Conservation (phyloP, 1,139 yeast species). For the Candida sp. region DNA sequence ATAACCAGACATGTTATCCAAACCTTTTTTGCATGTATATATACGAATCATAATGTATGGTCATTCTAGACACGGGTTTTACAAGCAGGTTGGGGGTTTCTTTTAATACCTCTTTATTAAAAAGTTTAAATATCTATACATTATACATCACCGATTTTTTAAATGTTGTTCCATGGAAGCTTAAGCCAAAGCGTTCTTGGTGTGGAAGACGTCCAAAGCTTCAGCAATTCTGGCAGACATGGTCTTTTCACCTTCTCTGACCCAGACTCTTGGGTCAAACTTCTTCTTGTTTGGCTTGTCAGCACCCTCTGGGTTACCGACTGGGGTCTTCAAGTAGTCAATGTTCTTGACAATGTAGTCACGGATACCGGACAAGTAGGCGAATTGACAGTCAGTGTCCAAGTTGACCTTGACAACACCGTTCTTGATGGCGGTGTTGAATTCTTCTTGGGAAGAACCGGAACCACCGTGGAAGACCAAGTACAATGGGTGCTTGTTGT, state of each 20-base stretch:
- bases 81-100: too few species aligned
- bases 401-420: slow-evolving; percentile 99
- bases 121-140: not conserved
- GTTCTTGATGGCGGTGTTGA: slow-evolving; percentile 84
- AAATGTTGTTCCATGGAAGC: not conserved
- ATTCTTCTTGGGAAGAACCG: slow-evolving; percentile 93
- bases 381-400: slow-evolving; percentile 99
- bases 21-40: not conserved
- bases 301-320: slow-evolving; percentile 99
- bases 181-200: slow-evolving; percentile 41
- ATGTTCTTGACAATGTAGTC: slow-evolving; percentile 96
- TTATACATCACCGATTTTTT: not conserved
- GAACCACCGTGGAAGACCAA: slow-evolving; percentile 99
- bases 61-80: too few species aligned
- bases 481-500: slow-evolving; percentile 78
- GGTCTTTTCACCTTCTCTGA: slow-evolving; percentile 99
- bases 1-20: not conserved
- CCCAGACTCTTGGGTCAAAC: slow-evolving; percentile 99
- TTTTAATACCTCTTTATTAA: too few species aligned
- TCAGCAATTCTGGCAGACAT: slow-evolving; percentile 86
- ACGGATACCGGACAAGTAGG: slow-evolving; percentile 96
- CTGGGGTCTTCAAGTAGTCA: slow-evolving; percentile 87
- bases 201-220: slow-evolving; percentile 88
- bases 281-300: slow-evolving; percentile 99
- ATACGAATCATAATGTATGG: not conserved